phyloP scores from a whole-genome alignment of 1,139 yeast genomes.

The Diutina siamensis region DNA sequence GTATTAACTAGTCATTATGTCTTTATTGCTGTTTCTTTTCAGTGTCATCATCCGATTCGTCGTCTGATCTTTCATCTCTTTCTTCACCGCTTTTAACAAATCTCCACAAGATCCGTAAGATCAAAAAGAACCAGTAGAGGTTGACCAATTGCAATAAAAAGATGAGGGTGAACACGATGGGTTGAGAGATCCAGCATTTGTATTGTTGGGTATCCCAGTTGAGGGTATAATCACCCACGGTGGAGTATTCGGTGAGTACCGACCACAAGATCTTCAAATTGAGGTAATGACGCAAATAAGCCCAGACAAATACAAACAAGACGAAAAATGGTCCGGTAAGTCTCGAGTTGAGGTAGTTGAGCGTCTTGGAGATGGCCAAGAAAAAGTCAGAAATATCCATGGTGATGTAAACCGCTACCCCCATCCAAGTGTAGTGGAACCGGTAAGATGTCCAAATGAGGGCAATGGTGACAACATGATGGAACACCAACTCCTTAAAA shows the following conservation, averaged over 20 bases:
- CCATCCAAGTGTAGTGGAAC: slow-evolving; percentile 95
- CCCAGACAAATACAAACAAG: slow-evolving; percentile 65
- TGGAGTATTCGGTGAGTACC: slow-evolving; percentile 71
- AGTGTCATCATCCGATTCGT: slow-evolving; percentile 39
- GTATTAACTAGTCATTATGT: neutral
- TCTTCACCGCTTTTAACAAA: slow-evolving; percentile 44
- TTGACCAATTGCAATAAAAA: slow-evolving; percentile 78
- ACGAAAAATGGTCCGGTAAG: slow-evolving; percentile 55
- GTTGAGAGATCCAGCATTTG: slow-evolving; percentile 92
- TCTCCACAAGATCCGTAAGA: slow-evolving; percentile 66
- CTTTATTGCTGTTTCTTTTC: neutral
- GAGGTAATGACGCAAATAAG: slow-evolving; percentile 78
- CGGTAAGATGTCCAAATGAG: slow-evolving; percentile 84
- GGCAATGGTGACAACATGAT: slow-evolving; percentile 84
- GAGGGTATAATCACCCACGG: slow-evolving; percentile 72
- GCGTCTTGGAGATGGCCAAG: slow-evolving; percentile 69
- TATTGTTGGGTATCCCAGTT: slow-evolving; percentile 91
- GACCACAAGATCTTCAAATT: slow-evolving; percentile 80
- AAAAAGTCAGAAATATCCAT: slow-evolving; percentile 95
- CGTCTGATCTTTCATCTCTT: slow-evolving; percentile 86
- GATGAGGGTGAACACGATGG: slow-evolving; percentile 70
- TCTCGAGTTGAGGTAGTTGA: slow-evolving; percentile 69
- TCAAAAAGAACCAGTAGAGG: slow-evolving; percentile 75
- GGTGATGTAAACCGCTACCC: slow-evolving; percentile 78
- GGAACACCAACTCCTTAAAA: slow-evolving; percentile 80